Evolutionary conservation across 192 early-diverging fungal species (phyloP).

Genomic region (Rhizophagus sp.): DNA sequence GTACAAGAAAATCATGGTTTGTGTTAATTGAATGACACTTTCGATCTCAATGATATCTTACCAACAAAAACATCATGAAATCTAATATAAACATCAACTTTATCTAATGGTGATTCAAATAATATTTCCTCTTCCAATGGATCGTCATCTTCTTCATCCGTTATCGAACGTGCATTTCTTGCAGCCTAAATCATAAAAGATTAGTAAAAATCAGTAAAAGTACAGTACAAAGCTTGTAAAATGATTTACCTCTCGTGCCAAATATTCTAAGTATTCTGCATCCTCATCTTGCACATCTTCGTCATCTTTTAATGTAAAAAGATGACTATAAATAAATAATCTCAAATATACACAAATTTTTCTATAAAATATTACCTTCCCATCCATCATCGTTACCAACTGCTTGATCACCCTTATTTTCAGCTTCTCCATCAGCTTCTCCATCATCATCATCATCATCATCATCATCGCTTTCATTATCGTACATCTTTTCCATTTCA

Average conservation of each 20-base stretch:
- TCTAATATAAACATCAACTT: constrained; percentile 70
- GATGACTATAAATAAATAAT: not conserved
- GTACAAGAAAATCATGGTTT: not conserved
- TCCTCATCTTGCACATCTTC: constrained; percentile 47
- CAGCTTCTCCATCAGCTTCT: constrained; percentile 50
- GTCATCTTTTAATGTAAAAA: constrained; percentile 32
- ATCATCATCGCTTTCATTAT: constrained; percentile 55
- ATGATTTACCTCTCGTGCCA: constrained; percentile 41
- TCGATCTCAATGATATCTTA: constrained; percentile 40
- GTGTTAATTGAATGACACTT: not conserved
- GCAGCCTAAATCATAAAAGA: constrained; percentile 9
- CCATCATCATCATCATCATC: constrained; percentile 52
- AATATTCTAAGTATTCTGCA: constrained; percentile 44
- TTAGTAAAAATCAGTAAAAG: not conserved
- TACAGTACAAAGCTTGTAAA: not conserved
- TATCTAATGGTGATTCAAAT: constrained; percentile 78
- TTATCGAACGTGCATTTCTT: constrained; percentile 27
- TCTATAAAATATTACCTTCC: constrained; percentile 32
- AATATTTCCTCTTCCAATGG: constrained; percentile 73
- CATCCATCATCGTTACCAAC: constrained; percentile 49
- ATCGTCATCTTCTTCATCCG: constrained; percentile 66
- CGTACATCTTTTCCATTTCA: constrained; percentile 52
- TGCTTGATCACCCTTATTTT: constrained; percentile 59
- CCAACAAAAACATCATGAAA: constrained; percentile 67
- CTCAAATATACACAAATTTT: constrained; percentile 1